These are phyloP conservation scores for Hymenoscyphus fructigenus DNA, from an alignment of 2,329 filamentous ascomycete species.

Conservation along the genomic window DNA sequence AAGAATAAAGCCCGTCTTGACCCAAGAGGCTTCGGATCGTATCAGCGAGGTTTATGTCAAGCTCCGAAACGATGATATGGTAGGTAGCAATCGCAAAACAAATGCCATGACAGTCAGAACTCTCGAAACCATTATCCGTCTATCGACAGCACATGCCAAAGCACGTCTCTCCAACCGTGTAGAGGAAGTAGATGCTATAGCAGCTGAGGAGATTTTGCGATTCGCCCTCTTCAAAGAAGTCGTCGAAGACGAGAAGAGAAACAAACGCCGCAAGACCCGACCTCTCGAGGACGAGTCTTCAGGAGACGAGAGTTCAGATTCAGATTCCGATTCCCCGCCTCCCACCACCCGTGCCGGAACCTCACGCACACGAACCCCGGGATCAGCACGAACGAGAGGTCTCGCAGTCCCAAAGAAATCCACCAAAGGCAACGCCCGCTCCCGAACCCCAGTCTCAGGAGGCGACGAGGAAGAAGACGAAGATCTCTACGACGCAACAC, in stretches of 20 bases:
- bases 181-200: slow-evolving; percentile 82
- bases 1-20: slow-evolving; percentile 84
- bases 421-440: slow-evolving; percentile 32
- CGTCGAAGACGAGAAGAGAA: slow-evolving; percentile 73
- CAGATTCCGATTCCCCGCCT: slow-evolving; percentile 36
- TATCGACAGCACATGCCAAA: slow-evolving; percentile 95
- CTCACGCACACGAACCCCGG: slow-evolving; percentile 36
- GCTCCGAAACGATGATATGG: slow-evolving; percentile 91
- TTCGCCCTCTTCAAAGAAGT: slow-evolving; percentile 98
- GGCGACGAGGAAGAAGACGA: slow-evolving; percentile 48
- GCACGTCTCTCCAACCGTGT: slow-evolving; percentile 83
- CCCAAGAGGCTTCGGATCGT: slow-evolving; percentile 86
- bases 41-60: slow-evolving; percentile 90
- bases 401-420: slow-evolving; percentile 33
- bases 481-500: slow-evolving; percentile 38
- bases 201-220: slow-evolving; percentile 84
- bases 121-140: slow-evolving; percentile 94
- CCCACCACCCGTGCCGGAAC: slow-evolving; percentile 31
- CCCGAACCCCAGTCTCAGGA: slow-evolving; percentile 38
- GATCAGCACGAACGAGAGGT: slow-evolving; percentile 37
- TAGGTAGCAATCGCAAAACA: slow-evolving; percentile 89
- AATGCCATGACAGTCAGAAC: slow-evolving; percentile 96
- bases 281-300: slow-evolving; percentile 57
- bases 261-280: slow-evolving; percentile 74
- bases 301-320: slow-evolving; percentile 59